Evolutionary conservation across 129 eudicot genomes (phyloP), one percentile per base, ranked within the genome.

Genomic region (Artemisia annua): DNA sequence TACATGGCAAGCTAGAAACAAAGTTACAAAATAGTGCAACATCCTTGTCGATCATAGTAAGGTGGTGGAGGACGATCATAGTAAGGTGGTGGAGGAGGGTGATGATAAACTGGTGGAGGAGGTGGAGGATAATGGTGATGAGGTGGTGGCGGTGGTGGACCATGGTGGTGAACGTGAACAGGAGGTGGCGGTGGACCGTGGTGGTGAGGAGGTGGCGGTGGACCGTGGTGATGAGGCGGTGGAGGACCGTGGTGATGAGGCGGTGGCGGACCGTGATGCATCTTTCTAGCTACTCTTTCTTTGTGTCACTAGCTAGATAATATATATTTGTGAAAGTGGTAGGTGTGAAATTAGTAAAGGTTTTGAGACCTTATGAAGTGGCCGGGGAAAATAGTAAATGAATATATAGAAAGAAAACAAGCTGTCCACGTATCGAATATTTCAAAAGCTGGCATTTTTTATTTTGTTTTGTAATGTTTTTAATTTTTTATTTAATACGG

Each of bases 21-120:
- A 61, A 28, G 66, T 61, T 61, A 61, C 66, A 61, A 17, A 14
- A 28, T 61, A 61, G 66, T 61, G 13, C 66, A 61, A 15, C 66
- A 61, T 5, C 66, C 46, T 28, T 61, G 66, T 14, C 66, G 46
- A 2, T 28, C 66, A 0, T 61, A 13, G 1, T 6, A n/a, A n/a
- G n/a, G n/a, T n/a, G n/a, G n/a, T n/a, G n/a, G n/a, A n/a, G n/a
- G n/a, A n/a, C n/a, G n/a, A n/a, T n/a, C n/a, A n/a, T n/a, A n/a
- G n/a, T n/a, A 9, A 2, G 66, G 48, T 14, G 66, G 48, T 28
- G 66, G 43, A 16, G 28, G 61, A 56, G 20, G 61, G 19, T 7
- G 61, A 3, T 56, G 61, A 18, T 55, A 18, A 17, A 56, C 20
- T 0, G 61, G 61, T 56, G 61, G 58, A 4, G 57, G 57, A 15